Base-by-base conservation (phyloP, 352 stramenopile species). In the Pythium vanterpoolii region DNA sequence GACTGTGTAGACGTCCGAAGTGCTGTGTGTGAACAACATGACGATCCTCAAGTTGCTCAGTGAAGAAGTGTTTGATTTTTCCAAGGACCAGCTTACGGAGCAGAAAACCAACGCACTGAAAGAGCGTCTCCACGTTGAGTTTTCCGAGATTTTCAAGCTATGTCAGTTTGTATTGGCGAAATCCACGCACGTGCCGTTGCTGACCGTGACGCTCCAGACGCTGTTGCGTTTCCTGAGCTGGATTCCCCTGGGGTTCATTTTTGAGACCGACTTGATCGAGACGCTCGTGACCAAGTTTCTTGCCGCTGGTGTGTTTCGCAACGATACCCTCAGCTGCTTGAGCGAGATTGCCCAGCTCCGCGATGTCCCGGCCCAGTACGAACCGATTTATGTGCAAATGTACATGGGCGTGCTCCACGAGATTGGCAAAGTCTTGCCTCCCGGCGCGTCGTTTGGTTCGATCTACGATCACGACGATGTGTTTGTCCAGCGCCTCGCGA, bases 1-100 rank as follows among this genome's bases (percentile, higher is more conserved):
- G 7, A 21, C 27, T 72, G n/a, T 77, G 23, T 83, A 96, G 72
- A 98, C 89, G 30, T 98, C 84, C 11, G 97, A 99, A 76, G 83
- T 98, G 19, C 73, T 99, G 34, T 99, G 97, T 69, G 96, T 99
- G 73, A 99, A 99, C 85, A 99, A 99, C 79, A 99, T 99, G 96
- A 96, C 95, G 48, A 99, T 99, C 57, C 77, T 99, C 26, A 99
- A 99, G 76, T 80, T 99, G 34, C 79, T 99, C 34, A 98, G 90
- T 55, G 97, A 99, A 74, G 98, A 99, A 66, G 86, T 98, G 30
- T 99, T 99, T 77, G 97, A 99, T 61, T 99, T 99, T 64, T 98
- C 90, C 3, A 98, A 97, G 68, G 96, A 99, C 62, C 93, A 98
- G 76, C 98, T 99, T 71, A 98, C 96, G 30, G 98, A 97, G 61